Base-by-base conservation (phyloP, 2,329 filamentous ascomycete species). In the Colletotrichum tropicicola region DNA sequence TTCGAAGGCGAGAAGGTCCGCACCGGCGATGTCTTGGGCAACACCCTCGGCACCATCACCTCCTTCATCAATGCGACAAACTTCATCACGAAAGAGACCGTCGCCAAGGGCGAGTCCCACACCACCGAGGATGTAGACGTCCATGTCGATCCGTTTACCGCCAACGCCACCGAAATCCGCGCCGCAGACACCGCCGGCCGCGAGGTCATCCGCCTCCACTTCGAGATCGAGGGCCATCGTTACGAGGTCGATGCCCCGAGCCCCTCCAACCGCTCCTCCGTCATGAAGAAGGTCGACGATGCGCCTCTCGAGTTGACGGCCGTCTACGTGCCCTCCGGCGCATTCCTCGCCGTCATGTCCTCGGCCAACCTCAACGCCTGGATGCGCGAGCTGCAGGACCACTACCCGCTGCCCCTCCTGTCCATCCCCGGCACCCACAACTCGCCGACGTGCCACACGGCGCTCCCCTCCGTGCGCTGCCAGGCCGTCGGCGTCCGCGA, bases 401-500 rank as follows among this genome's bases (percentile, higher is more conserved):
- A 89, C 19, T 91, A 88, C 54, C 89, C 93, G 2, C 83, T 98
- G 5, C 92, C 92, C 1, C 86, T 91, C 3, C 87, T 99, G 52
- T 96, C 92, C 52, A 96, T 98, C 68, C 96, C 96, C 0, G 96
- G 96, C 68, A 98, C 96, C 0, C 96, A 99, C 83, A 98, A 99
- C 80, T 93, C 92, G 17, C 93, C 96, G 6, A 97, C 94, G 9
- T 91, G 88, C 79, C 86, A 97, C 82, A 86, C 88, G 51, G 94
- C 96, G 12, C 86, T 98, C 5, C 96, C 96, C 1, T 97, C 93
- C 1, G 96, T 98, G 37, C 91, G 96, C 39, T 98, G 96, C 78
- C 96, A 99, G 80, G 90, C 92, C 32, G 93, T 94, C 17, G 83
- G 87, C 66, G 85, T 97, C 5, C 83, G 84, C 51, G 88, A 91